Percentiles rank a stretch among this genome's conserved stretches.
Conservation (phyloP, 768 basidiomycete genomes). For the Lactarius hengduanensis region DNA sequence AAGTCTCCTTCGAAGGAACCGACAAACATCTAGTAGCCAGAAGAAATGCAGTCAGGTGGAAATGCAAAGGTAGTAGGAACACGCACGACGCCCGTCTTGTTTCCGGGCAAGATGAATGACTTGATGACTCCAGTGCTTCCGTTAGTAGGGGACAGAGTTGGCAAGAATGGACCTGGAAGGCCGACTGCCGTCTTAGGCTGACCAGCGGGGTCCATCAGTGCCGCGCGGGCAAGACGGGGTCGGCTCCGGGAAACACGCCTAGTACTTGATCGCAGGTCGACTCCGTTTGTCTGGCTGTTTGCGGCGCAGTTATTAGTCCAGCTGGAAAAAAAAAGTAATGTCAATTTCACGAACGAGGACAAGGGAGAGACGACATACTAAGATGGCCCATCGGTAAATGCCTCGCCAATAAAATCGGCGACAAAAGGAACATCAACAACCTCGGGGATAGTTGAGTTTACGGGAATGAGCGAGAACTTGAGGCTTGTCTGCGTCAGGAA, state of each 20-base stretch:
- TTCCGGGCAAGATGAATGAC: slow-evolving; percentile 55
- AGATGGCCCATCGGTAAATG: slow-evolving; percentile 51
- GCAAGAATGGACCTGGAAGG: slow-evolving; percentile 50
- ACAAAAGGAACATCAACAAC: slow-evolving; percentile 53
- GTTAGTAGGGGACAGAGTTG: slow-evolving; percentile 44
- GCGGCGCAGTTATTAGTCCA: slow-evolving; percentile 61
- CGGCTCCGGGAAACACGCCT: background rate
- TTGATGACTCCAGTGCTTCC: slow-evolving; percentile 54
- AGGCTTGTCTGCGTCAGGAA: slow-evolving; percentile 48
- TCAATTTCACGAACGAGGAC: background rate
- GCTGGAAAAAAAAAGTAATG: slow-evolving; percentile 36
- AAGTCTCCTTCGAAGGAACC: slow-evolving; percentile 57
- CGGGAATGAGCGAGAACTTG: slow-evolving; percentile 47
- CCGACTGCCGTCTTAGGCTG: slow-evolving; percentile 39
- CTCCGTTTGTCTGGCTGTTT: slow-evolving; percentile 48
- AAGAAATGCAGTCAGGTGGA: slow-evolving; percentile 3
- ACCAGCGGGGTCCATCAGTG: background rate
- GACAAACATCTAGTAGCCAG: slow-evolving; percentile 50
- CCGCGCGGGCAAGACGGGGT: slow-evolving; percentile 37
- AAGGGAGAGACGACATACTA: slow-evolving; percentile 43
- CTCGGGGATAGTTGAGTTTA: slow-evolving; percentile 47
- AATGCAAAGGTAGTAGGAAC: background rate
- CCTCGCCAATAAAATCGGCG: slow-evolving; percentile 44
- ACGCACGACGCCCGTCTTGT: slow-evolving; percentile 58
- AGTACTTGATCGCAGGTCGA: slow-evolving; percentile 39